phyloP scores from a whole-genome alignment of 1,284 basidiomycete species.

The Trichosporon ovoides region DNA sequence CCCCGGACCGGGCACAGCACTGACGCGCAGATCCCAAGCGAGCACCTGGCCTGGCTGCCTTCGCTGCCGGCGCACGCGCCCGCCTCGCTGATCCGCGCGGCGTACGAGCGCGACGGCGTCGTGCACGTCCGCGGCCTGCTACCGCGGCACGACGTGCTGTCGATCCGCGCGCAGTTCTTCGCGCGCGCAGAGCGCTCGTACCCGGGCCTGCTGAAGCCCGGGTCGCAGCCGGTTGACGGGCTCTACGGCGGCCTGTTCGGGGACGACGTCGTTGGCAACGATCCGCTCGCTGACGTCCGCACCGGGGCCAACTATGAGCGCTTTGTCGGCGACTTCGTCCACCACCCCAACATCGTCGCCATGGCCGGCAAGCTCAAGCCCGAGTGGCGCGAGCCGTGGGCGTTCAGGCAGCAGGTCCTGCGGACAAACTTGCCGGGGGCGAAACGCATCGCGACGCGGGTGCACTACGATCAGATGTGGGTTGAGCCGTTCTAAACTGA shows the following conservation, averaged over 20 bases:
- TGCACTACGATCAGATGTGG: constrained; percentile 22
- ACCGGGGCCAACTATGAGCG: constrained; percentile 4
- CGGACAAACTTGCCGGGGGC: constrained; percentile 20
- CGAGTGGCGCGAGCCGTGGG: constrained; percentile 14
- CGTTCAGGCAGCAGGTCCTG: constrained; percentile 16
- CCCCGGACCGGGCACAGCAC: neutral
- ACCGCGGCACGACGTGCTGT: constrained; percentile 9
- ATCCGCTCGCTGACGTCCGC: constrained; percentile 12
- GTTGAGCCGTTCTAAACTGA: too few relatives aligned
- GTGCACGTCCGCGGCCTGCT: constrained; percentile 18
- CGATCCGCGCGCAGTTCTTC: constrained; percentile 13
- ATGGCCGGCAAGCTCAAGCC: constrained; percentile 11
- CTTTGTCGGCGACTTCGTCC: constrained; percentile 12
- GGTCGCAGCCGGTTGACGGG: constrained; percentile 12
- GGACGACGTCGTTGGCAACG: constrained; percentile 1
- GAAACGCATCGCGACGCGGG: constrained; percentile 10
- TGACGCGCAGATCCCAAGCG: constrained; percentile 14
- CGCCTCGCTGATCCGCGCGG: constrained; percentile 12
- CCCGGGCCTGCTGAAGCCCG: constrained; percentile 12
- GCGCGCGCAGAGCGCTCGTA: constrained; percentile 4
- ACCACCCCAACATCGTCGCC: constrained; percentile 9
- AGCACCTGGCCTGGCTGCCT: constrained; percentile 15
- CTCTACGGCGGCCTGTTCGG: constrained; percentile 15
- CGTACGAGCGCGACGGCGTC: constrained; percentile 20
- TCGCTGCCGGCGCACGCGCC: constrained; percentile 15